Evolutionary conservation across 2,329 filamentous ascomycete species (phyloP).

Genomic region (Talaromyces sp.): DNA sequence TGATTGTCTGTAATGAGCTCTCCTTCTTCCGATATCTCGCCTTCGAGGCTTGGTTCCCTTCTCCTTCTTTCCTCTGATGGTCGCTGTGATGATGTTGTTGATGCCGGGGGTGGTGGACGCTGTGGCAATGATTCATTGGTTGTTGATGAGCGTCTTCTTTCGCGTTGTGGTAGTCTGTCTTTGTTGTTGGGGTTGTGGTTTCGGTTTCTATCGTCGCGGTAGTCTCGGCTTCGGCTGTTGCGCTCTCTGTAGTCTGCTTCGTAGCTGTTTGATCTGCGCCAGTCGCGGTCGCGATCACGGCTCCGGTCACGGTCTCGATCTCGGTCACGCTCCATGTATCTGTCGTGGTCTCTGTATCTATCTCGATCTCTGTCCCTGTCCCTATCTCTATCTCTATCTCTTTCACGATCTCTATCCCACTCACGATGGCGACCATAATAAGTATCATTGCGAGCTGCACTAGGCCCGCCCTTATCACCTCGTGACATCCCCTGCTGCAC

Average conservation of each 20-base stretch:
- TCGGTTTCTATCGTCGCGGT: slow-evolving; percentile 16
- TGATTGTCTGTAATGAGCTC: not conserved
- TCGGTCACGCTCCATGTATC: slow-evolving; percentile 12
- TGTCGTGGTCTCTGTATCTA: slow-evolving; percentile 10
- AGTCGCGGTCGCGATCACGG: not conserved
- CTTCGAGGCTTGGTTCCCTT: slow-evolving; percentile 16
- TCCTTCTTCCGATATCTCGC: slow-evolving; percentile 16
- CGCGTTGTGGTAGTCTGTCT: not conserved
- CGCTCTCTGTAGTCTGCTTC: slow-evolving; percentile 14
- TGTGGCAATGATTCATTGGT: not conserved
- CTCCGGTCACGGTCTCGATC: not conserved
- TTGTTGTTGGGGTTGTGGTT: slow-evolving; percentile 15
- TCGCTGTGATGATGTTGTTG: not conserved
- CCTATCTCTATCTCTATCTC: slow-evolving; percentile 22
- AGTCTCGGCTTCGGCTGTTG: slow-evolving; percentile 4
- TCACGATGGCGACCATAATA: slow-evolving; percentile 19
- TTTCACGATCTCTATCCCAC: slow-evolving; percentile 21
- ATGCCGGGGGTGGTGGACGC: not conserved
- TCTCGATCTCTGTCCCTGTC: slow-evolving; percentile 14
- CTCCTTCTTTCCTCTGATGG: slow-evolving; percentile 10
- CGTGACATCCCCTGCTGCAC: slow-evolving; percentile 27
- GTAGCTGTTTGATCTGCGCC: slow-evolving; percentile 8
- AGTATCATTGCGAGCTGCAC: slow-evolving; percentile 12
- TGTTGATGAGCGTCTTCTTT: slow-evolving; percentile 4
- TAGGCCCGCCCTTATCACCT: slow-evolving; percentile 4